Percentiles rank a stretch among this genome's conserved stretches.
Evolutionary conservation across 352 stramenopile species (phyloP).

Genomic region (Phytophthora crassamura): DNA sequence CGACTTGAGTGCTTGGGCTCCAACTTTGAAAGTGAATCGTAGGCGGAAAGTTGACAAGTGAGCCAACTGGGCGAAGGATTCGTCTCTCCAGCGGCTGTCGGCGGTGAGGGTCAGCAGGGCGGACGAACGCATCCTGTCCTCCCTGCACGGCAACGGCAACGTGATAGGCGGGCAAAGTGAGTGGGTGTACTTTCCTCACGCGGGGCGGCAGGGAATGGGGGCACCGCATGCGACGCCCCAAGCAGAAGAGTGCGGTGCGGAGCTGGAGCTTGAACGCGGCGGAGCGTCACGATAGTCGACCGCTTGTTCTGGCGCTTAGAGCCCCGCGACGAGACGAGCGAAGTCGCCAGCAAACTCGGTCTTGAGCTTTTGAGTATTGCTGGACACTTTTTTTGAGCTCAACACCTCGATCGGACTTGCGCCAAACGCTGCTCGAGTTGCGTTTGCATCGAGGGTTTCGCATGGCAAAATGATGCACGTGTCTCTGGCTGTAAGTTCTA

Average conservation of each 20-base stretch:
- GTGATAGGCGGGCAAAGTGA: constrained; percentile 5
- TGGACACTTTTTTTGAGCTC: too few species aligned
- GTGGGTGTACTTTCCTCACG: constrained; percentile 17
- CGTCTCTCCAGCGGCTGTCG: constrained; percentile 29
- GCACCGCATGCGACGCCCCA: constrained; percentile 28
- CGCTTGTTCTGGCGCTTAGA: not conserved
- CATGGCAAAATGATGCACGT: constrained; percentile 27
- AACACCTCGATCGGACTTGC: too few species aligned
- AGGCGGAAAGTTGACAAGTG: constrained; percentile 46
- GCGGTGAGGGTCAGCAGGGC: constrained; percentile 22
- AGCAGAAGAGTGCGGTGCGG: constrained; percentile 16
- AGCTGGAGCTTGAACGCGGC: not conserved
- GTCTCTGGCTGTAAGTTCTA: constrained; percentile 17
- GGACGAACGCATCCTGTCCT: constrained; percentile 23
- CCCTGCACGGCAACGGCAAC: constrained; percentile 10
- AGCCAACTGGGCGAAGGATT: constrained; percentile 30
- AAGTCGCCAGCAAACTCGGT: too few species aligned
- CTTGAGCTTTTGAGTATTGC: too few species aligned
- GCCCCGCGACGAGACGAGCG: not conserved
- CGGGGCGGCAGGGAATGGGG: not conserved
- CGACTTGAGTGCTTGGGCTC: constrained; percentile 27
- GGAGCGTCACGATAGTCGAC: constrained; percentile 5
- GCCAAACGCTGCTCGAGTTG: not conserved
- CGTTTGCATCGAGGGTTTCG: constrained; percentile 6
- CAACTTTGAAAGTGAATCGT: constrained; percentile 18